Evolutionary conservation across 1,284 basidiomycete genomes (phyloP).

Genomic region (Irpex rosettiformis): DNA sequence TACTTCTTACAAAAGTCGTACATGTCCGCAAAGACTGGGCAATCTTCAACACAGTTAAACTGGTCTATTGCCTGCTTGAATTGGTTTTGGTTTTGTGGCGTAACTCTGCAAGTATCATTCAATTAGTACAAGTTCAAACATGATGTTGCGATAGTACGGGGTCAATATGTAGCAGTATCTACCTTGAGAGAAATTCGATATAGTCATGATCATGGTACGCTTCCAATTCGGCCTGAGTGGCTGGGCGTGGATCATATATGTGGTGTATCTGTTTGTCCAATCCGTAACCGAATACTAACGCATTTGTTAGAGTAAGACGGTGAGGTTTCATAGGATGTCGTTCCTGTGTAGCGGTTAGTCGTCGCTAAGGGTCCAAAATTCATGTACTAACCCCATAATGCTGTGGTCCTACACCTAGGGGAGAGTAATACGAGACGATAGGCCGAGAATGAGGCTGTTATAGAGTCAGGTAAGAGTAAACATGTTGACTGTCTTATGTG

Average conservation of each 20-base stretch:
- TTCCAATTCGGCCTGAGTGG: conserved; percentile 88
- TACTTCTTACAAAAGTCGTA: conserved; percentile 93
- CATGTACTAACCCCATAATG: conserved; percentile 81
- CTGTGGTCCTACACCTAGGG: conserved; percentile 91
- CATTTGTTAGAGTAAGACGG: conserved; percentile 90
- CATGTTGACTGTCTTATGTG: background rate
- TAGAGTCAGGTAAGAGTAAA: background rate
- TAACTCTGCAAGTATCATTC: conserved; percentile 51
- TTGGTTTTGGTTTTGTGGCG: conserved; percentile 73
- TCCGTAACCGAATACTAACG: conserved; percentile 94
- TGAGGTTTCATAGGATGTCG: conserved; percentile 99
- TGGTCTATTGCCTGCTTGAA: conserved; percentile 74
- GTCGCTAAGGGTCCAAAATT: background rate
- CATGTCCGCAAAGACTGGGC: conserved; percentile 90
- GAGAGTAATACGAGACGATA: conserved; percentile 94
- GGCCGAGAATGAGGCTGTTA: conserved; percentile 82
- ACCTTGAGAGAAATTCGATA: conserved; percentile 91
- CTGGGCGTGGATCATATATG: conserved; percentile 86
- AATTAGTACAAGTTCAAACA: background rate
- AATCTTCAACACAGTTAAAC: conserved; percentile 93
- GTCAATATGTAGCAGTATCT: conserved; percentile 11
- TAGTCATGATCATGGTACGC: conserved; percentile 94
- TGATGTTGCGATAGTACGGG: background rate
- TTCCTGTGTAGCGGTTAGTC: conserved; percentile 52
- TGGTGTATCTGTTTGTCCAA: conserved; percentile 93